Evolutionary conservation across 2,329 filamentous ascomycete species (phyloP).

Genomic region (Hymenoscyphus salicellus): DNA sequence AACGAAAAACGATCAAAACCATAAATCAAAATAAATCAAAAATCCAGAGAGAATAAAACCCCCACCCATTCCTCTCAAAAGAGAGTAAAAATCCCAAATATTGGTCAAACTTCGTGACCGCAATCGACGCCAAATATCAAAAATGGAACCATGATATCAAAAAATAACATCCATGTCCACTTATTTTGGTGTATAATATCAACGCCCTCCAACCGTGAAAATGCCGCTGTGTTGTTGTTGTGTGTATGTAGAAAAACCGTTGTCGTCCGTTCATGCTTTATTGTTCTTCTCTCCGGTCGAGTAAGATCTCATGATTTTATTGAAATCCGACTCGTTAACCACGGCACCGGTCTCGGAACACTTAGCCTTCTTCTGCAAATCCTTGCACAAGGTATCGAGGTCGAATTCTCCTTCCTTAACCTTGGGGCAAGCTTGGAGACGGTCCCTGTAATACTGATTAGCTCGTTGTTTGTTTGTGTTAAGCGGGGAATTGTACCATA

Average conservation of each 20-base stretch:
- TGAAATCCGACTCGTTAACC: conserved; percentile 84
- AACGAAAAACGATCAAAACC: background rate
- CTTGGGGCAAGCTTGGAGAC: conserved; percentile 79
- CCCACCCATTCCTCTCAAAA: background rate
- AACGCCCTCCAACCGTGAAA: conserved; percentile 11
- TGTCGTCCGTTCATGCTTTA: conserved; percentile 5
- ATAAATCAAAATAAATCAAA: background rate
- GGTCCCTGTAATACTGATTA: conserved; percentile 63
- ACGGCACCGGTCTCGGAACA: conserved; percentile 90
- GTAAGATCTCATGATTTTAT: conserved; percentile 69
- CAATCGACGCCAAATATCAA: conserved; percentile 14
- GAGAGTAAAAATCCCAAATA: background rate
- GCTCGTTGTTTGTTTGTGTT: background rate
- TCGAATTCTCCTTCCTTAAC: conserved; percentile 91
- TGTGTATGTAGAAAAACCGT: conserved; percentile 3
- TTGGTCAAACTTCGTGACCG: background rate
- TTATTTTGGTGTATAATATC: conserved; percentile 3
- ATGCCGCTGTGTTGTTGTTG: conserved; percentile 8
- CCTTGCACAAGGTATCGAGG: conserved; percentile 85
- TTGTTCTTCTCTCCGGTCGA: conserved; percentile 27
- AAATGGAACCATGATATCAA: conserved; percentile 6
- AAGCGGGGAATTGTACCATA: conserved; percentile 66
- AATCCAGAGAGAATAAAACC: background rate
- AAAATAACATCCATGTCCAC: conserved; percentile 2
- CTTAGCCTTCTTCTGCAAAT: conserved; percentile 92